phyloP scores from a whole-genome alignment of 2,329 filamentous ascomycete species.

The Aspergillus sp. region DNA sequence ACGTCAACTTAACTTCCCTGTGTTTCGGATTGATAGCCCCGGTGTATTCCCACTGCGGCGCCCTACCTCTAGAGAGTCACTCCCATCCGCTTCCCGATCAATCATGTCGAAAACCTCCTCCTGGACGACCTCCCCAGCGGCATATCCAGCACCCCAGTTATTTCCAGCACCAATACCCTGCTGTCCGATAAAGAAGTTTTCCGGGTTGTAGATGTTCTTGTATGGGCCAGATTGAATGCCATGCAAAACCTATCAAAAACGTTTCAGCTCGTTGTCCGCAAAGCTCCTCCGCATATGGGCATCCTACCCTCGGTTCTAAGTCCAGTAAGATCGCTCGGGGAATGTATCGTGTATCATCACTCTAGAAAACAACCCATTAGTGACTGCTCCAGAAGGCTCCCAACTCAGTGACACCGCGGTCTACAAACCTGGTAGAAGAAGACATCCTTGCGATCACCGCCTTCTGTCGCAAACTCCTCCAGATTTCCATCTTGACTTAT shows the following conservation, averaged over 20 bases:
- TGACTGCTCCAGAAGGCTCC: neutral
- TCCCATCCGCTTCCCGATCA: constrained; percentile 95
- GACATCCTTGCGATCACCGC: constrained; percentile 96
- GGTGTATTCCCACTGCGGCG: neutral
- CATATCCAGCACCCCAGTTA: constrained; percentile 97
- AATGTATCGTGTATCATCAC: constrained; percentile 97
- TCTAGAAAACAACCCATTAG: constrained; percentile 49
- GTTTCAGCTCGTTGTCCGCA: constrained; percentile 1
- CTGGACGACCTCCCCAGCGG: constrained; percentile 84
- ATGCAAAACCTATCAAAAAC: constrained; percentile 68
- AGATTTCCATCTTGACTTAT: constrained; percentile 97
- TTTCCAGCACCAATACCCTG: constrained; percentile 92
- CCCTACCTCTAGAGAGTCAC: constrained; percentile 83
- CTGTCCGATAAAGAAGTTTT: constrained; percentile 97
- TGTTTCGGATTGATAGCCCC: neutral
- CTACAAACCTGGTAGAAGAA: constrained; percentile 80
- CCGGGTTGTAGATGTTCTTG: constrained; percentile 98
- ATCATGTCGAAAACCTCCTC: constrained; percentile 99
- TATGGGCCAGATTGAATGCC: constrained; percentile 90
- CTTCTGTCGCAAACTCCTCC: constrained; percentile 96
- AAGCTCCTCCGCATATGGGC: neutral
- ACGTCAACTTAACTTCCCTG: constrained; percentile 1
- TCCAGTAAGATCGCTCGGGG: constrained; percentile 94
- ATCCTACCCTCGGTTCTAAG: constrained; percentile 77
- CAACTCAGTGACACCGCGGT: neutral